phyloP scores from a whole-genome alignment of 2,329 filamentous ascomycete species.

The Apiospora saccharicola region DNA sequence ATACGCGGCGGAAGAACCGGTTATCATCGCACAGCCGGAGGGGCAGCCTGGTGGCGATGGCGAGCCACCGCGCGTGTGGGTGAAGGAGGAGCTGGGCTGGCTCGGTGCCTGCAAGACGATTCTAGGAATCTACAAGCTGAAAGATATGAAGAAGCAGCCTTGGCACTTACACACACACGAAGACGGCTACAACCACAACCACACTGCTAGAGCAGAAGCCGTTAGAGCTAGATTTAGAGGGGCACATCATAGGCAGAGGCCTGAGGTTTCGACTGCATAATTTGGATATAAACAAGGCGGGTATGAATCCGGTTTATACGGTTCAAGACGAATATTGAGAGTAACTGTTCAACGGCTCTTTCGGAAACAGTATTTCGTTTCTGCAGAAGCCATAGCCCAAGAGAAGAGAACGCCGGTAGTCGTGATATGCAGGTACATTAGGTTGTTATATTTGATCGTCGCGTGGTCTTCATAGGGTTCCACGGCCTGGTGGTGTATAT shows the following conservation, averaged over 20 bases:
- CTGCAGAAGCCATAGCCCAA: background rate
- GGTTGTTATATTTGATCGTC: conserved; percentile 15
- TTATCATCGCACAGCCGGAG: conserved; percentile 42
- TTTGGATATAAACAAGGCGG: background rate
- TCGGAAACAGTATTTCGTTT: background rate
- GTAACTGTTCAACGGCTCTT: background rate
- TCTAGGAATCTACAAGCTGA: conserved; percentile 42
- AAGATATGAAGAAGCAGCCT: conserved; percentile 30
- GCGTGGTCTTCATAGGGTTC: background rate
- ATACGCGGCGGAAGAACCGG: conserved; percentile 30
- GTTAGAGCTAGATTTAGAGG: background rate
- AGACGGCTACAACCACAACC: background rate
- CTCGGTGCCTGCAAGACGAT: conserved; percentile 53
- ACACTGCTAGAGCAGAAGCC: background rate
- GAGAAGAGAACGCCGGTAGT: background rate
- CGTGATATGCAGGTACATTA: conserved; percentile 1
- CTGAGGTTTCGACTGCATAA: background rate
- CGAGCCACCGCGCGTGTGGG: conserved; percentile 47
- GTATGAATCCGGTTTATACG: background rate
- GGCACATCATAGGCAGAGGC: background rate
- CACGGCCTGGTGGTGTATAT: conserved; percentile 13
- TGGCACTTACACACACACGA: background rate
- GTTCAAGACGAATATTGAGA: background rate
- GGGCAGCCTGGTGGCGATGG: conserved; percentile 33
- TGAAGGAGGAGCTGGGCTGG: conserved; percentile 54